These are phyloP conservation scores for Saksenaea vasiformis DNA, from an alignment of 371 early-diverging fungal genomes.

Conservation along the genomic window DNA sequence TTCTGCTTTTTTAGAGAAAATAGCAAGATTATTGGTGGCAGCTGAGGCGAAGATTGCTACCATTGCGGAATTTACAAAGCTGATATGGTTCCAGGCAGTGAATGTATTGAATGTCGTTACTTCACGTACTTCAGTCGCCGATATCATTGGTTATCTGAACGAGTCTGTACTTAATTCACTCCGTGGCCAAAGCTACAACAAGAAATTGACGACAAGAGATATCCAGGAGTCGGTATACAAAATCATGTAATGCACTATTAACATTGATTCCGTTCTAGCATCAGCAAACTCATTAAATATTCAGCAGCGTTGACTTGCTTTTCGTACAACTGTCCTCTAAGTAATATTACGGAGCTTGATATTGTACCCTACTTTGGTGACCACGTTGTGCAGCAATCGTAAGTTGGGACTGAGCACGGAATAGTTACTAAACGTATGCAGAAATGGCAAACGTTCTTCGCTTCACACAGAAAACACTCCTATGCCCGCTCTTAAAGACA, in stretches of 20 bases:
- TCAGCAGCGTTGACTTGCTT: slow-evolving; percentile 41
- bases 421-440: neutral
- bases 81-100: slow-evolving; percentile 54
- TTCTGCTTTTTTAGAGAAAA: slow-evolving; percentile 33
- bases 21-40: slow-evolving; percentile 35
- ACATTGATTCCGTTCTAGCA: slow-evolving; percentile 13
- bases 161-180: slow-evolving; percentile 33
- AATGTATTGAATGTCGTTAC: slow-evolving; percentile 28
- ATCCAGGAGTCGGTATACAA: slow-evolving; percentile 17
- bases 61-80: slow-evolving; percentile 38
- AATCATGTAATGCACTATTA: neutral
- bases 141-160: slow-evolving; percentile 46
- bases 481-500: slow-evolving; percentile 31
- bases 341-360: slow-evolving; percentile 37
- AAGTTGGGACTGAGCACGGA: slow-evolving; percentile 12
- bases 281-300: slow-evolving; percentile 39
- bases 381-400: slow-evolving; percentile 30
- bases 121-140: slow-evolving; percentile 36
- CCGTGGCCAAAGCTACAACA: slow-evolving; percentile 16
- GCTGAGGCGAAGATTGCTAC: slow-evolving; percentile 26
- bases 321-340: slow-evolving; percentile 42
- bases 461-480: slow-evolving; percentile 21
- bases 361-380: slow-evolving; percentile 42
- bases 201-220: slow-evolving; percentile 21
- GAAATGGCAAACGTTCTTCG: slow-evolving; percentile 34